A percentile compares a stretch with the other conserved stretches of the same genome.
Conservation (phyloP, 768 basidiomycete species). For the Tulasnella calospora region DNA sequence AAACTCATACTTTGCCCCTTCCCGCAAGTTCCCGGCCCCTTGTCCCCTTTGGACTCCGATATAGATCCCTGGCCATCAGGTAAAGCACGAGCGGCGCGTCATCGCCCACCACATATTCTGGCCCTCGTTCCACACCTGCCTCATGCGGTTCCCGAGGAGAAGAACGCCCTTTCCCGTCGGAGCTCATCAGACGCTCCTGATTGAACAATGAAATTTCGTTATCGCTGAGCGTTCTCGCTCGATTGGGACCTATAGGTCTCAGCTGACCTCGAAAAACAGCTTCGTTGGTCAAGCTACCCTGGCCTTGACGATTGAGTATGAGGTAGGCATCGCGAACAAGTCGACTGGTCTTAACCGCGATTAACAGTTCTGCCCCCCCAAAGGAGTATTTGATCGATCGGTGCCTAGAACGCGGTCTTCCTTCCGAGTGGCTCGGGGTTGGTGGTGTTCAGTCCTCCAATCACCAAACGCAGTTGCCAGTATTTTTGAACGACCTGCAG, state of each 20-base stretch:
- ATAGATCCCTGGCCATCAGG: neutral
- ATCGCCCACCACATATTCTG: neutral
- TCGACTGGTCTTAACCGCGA: neutral
- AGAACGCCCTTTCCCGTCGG: neutral
- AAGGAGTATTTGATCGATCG: neutral
- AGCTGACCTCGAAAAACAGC: neutral
- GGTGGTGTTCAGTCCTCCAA: neutral
- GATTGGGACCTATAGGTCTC: neutral
- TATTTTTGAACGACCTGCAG: neutral
- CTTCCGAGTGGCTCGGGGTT: neutral
- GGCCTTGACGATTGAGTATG: neutral
- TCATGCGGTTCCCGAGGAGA: neutral
- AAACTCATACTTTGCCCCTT: neutral
- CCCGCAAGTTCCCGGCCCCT: neutral
- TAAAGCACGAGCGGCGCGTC: neutral
- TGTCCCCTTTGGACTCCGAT: neutral
- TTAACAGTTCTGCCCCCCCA: neutral
- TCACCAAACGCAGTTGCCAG: neutral
- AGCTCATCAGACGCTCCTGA: neutral
- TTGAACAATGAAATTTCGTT: neutral
- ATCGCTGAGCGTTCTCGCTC: neutral
- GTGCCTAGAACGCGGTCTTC: neutral
- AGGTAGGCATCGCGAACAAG: neutral
- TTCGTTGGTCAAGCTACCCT: neutral
- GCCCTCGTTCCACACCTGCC: neutral